Percentiles rank a stretch among this genome's conserved stretches.
phyloP scores from a whole-genome alignment of 2,329 filamentous ascomycete species.

The Anisogramma anomala region DNA sequence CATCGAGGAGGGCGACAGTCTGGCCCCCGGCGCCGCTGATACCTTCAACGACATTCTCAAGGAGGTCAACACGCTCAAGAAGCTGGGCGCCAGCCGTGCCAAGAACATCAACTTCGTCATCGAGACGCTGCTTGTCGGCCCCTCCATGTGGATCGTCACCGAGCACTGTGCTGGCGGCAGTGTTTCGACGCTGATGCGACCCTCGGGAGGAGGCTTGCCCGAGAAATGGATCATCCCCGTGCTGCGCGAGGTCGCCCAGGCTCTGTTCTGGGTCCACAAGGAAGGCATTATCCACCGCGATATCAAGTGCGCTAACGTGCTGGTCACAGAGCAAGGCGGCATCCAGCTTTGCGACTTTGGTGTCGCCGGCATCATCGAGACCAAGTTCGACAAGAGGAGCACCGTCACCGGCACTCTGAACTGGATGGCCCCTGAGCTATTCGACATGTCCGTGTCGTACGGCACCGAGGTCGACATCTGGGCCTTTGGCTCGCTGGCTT shows the following conservation, averaged over 20 bases:
- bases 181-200: constrained; percentile 60
- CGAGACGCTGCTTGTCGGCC: constrained; percentile 64
- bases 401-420: constrained; percentile 74
- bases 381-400: constrained; percentile 62
- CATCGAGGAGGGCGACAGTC: constrained; percentile 63
- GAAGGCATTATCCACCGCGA: constrained; percentile 61
- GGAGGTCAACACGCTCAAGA: constrained; percentile 57
- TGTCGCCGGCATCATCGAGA: constrained; percentile 67
- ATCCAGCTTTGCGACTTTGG: constrained; percentile 81
- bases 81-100: constrained; percentile 62
- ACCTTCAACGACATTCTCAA: constrained; percentile 60
- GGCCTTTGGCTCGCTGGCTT: constrained; percentile 73
- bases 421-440: constrained; percentile 78
- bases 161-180: constrained; percentile 80
- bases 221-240: constrained; percentile 62
- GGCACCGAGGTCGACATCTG: constrained; percentile 70
- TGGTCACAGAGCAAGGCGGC: constrained; percentile 63
- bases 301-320: constrained; percentile 67
- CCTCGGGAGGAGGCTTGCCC: constrained; percentile 50
- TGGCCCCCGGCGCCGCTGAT: constrained; percentile 52
- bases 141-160: constrained; percentile 78
- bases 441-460: constrained; percentile 52
- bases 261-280: constrained; percentile 55
- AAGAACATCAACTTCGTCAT: constrained; percentile 73
- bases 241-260: constrained; percentile 53